Evolutionary conservation across 179 eudicot genomes (phyloP), one percentile per base, ranked within the genome.

Genomic region (Silene vulgaris): DNA sequence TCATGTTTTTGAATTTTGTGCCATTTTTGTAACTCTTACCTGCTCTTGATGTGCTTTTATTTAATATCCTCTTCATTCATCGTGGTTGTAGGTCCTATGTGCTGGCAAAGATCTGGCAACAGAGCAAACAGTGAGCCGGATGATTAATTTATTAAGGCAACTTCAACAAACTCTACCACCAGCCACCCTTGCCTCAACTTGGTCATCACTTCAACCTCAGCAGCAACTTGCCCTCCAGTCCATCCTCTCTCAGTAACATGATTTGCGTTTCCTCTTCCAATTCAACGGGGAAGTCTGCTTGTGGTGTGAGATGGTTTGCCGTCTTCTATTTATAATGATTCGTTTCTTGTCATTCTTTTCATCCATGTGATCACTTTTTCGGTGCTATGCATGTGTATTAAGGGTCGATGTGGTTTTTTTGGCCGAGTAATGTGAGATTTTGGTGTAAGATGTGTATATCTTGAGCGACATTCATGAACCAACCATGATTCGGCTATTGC

Each of bases 181-280:
- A 9, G 75, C 84, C 30, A 75, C 79, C 21, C 72, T 83, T 21
- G 83, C 82, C 14, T 74, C 82, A 19, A 76, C 82, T 16, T 80
- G 83, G 84, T 83, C 86, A 2, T 75, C 86, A 68, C 84, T 84
- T 40, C 86, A 76, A 76, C 86, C 86, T 19, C 84, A 84, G 74
- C 86, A 84, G 64, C 82, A 76, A 72, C 78, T 78, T 19, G 80
- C 78, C 28, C 77, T 84, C 71, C 84, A 84, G 78, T 84, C 84
- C 11, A 81, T 84, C 43, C 86, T 84, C 70, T 81, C 86, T 32
- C 84, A 81, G 65, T 81, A 74, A 72, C 29, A 14, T 76, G 20
- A 32, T 43, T 43, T 43, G n/a, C 20, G 4, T 35, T 23, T 23
- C 50, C 2, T 0, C 19, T 17, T 50, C 50, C 17, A 32, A 52